Evolutionary conservation across 768 basidiomycete genomes (phyloP), one percentile per base, ranked within the genome.

Genomic region (Auricularia auricula-judae): DNA sequence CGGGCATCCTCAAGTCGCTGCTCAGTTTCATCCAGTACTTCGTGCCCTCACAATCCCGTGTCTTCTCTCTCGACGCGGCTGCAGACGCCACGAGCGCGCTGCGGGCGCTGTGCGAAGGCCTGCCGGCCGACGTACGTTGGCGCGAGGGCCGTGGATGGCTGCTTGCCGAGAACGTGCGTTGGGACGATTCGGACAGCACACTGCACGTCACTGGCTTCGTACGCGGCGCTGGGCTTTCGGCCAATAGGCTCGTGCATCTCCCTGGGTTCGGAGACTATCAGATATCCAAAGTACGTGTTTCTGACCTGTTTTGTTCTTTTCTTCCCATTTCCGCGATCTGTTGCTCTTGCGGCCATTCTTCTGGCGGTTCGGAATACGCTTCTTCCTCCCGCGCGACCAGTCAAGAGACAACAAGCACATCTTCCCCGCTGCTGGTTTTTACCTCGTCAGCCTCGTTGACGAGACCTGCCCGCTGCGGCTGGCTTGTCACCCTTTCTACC

Each of bases 1-100:
- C 84, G 1, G 84, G 83, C 18, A 82, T 93, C 59, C 76, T 92
- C 64, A 94, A 92, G 76, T 97, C 93, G 1, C 80, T 98, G 3
- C 81, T 96, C 8, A 97, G 94, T 10, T 99, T 98, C 79, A 86
- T 95, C 65, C 87, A 88, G 67, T 98, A 98, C 76, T 99, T 98
- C 74, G 90, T 91, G 66, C 96, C 96, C 2, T 80, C 82, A 29
- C 88, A 94, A 70, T 76, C 81, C 7, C 82, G 87, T 39, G 80
- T 98, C 0, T 89, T 86, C 70, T 92, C 94, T 74, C 74, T 93
- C 58, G 79, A 84, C 63, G 74, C 76, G 1, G 65, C 70, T 2
- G 70, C 79, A 29, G 93, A 96, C 69, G 76, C 82, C 10, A 73
- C 90, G 16, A 91, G 84, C 67, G 85, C 89, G 1, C 70, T 94